Evolutionary conservation across 2,329 filamentous ascomycete species (phyloP).

Genomic region (Hypomyces rosellus): DNA sequence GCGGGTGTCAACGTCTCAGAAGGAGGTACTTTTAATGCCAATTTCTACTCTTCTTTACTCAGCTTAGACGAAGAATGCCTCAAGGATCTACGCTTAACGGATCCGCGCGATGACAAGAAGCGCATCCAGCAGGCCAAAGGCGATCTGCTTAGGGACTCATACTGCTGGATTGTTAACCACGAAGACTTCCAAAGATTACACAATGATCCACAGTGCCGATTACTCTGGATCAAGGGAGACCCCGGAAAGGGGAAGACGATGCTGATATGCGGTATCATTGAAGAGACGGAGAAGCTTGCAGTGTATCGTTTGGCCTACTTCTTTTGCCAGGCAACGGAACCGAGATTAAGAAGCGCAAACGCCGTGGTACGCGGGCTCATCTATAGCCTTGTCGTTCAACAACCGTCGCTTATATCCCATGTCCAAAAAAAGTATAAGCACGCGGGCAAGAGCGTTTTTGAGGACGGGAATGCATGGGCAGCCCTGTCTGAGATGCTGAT

Average conservation of each 20-base stretch:
- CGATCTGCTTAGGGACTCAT: constrained; percentile 25
- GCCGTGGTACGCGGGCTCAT: constrained; percentile 39
- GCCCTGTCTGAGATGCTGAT: constrained; percentile 32
- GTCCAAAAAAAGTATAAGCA: constrained; percentile 29
- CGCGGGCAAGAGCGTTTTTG: constrained; percentile 30
- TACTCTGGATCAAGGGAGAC: constrained; percentile 35
- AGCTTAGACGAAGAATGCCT: constrained; percentile 14
- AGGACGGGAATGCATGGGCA: constrained; percentile 32
- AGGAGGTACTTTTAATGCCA: no score
- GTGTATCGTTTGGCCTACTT: constrained; percentile 11
- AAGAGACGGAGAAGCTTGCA: constrained; percentile 1
- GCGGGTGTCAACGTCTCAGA: no score
- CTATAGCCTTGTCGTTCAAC: constrained; percentile 30
- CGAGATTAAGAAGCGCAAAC: constrained; percentile 30
- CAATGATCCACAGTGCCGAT: constrained; percentile 7
- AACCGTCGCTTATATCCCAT: constrained; percentile 28
- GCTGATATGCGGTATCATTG: constrained; percentile 33
- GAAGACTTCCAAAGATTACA: constrained; percentile 16
- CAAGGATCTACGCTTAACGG: constrained; percentile 18
- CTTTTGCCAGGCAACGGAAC: constrained; percentile 17
- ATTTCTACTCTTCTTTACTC: no score
- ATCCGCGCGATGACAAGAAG: constrained; percentile 26
- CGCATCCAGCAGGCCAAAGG: constrained; percentile 31
- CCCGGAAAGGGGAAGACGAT: constrained; percentile 41
- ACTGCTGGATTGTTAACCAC: constrained; percentile 28